Evolutionary conservation across 2,329 filamentous ascomycete genomes (phyloP).

Genomic region (Alternaria triticimaculans): DNA sequence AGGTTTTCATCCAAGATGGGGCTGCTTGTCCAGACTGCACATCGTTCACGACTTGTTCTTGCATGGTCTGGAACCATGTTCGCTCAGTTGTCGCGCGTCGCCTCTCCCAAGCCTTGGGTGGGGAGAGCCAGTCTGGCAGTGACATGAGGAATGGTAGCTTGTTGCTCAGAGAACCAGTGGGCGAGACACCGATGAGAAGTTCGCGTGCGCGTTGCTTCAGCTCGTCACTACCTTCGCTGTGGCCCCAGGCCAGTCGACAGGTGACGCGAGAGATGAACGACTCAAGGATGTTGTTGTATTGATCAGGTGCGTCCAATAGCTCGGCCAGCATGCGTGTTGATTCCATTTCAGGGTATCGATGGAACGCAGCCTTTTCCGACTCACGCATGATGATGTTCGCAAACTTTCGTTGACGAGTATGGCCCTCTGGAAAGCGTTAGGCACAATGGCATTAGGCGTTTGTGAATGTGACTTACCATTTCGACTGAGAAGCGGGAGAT

Average conservation of each 20-base stretch:
- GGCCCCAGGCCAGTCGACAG: slow-evolving; percentile 56
- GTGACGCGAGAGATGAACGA: slow-evolving; percentile 56
- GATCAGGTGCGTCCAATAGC: slow-evolving; percentile 51
- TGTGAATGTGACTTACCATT: slow-evolving; percentile 43
- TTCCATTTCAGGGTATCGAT: slow-evolving; percentile 55
- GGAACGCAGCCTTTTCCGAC: slow-evolving; percentile 50
- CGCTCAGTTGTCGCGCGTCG: slow-evolving; percentile 53
- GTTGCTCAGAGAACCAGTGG: slow-evolving; percentile 54
- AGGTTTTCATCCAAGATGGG: slow-evolving; percentile 54
- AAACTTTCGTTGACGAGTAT: slow-evolving; percentile 54
- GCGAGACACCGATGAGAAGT: slow-evolving; percentile 55
- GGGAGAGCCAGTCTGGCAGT: slow-evolving; percentile 52
- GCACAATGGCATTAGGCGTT: not conserved
- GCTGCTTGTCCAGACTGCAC: slow-evolving; percentile 44
- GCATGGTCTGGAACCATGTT: slow-evolving; percentile 54
- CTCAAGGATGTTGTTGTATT: slow-evolving; percentile 54
- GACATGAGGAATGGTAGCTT: slow-evolving; percentile 55
- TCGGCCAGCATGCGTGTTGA: slow-evolving; percentile 54
- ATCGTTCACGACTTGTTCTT: slow-evolving; percentile 48
- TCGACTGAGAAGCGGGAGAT: slow-evolving; percentile 53
- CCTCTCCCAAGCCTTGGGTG: slow-evolving; percentile 55
- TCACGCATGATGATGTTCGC: slow-evolving; percentile 55
- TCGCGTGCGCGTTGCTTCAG: slow-evolving; percentile 56
- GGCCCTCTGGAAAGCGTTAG: slow-evolving; percentile 43
- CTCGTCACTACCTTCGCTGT: slow-evolving; percentile 53